Evolutionary conservation across 176 grass and related monocot genomes (phyloP), one percentile per base, ranked within the genome.

Genomic region (Phoenix dactylifera): DNA sequence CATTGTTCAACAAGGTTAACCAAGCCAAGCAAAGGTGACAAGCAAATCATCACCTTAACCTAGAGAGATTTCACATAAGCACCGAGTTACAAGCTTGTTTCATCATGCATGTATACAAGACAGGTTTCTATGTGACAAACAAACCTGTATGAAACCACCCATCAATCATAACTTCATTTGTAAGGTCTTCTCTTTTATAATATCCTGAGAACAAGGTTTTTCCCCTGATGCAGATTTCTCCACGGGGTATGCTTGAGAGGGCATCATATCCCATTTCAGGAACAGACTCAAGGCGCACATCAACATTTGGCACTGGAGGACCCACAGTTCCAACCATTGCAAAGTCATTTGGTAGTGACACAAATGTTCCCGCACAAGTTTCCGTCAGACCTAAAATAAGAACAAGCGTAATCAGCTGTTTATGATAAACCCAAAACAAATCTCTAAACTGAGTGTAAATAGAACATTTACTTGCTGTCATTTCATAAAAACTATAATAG

Each of bases 71-170:
- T 44, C 9, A 44, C 9, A 44, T 44, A 39, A 39, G 10, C 5
- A 35, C 6, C 2, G 7, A 35, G 32, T 12, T 44, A 44, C 35
- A 44, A 12, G 28, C 28, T 30, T 30, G 28, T 30, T 30, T 30
- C 28, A 30, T 30, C 4, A 1, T 30, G 7, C 2, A 10, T 44
- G 35, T 44, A 44, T 12, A 44, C 35, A 44, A 12, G 35, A 44
- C 35, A 44, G 35, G 7, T 44, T 44, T 44, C 2, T 44, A 44
- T 44, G 35, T 1, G 10, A 44, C 0, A 44, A 44, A 52, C 60
- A 71, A 83, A 96, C 92, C 92, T 83, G 92, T 90, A 65, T 96
- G 87, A 75, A 96, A 96, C 92, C 92, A 96, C 52, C 92, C 92
- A 66, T 96, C 92, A 59, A 85, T 54, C 78, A 90, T 82, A 55